Conservation (phyloP, 2,329 filamentous ascomycete genomes). For the Drechmeria coniospora region DNA sequence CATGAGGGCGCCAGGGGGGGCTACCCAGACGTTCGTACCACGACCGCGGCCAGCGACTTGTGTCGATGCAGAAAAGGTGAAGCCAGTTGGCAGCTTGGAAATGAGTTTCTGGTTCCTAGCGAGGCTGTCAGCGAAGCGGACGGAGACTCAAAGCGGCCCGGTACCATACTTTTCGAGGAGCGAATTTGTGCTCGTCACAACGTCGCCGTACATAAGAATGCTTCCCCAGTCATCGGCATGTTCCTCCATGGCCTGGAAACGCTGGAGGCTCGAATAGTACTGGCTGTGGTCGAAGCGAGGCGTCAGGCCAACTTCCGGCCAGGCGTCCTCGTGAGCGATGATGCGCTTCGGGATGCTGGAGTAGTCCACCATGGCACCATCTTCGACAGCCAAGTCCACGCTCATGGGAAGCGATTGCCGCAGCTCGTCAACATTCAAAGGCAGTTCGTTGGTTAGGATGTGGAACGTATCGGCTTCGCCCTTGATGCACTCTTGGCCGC, state of each 20-base stretch:
- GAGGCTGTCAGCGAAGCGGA: constrained; percentile 1
- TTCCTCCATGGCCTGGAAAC: constrained; percentile 43
- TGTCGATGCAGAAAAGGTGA: constrained; percentile 73
- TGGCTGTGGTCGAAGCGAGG: constrained; percentile 74
- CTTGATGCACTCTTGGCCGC: constrained; percentile 56
- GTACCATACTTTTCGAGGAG: constrained; percentile 62
- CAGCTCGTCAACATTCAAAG: constrained; percentile 41
- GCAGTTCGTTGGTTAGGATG: constrained; percentile 50
- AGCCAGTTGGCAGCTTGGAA: constrained; percentile 63
- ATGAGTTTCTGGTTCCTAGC: constrained; percentile 62
- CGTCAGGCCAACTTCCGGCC: constrained; percentile 57
- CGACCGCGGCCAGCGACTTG: constrained; percentile 81
- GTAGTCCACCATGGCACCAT: constrained; percentile 58
- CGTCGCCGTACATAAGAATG: constrained; percentile 72
- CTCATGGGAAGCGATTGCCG: constrained; percentile 31
- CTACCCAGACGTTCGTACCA: constrained; percentile 88
- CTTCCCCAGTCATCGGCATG: constrained; percentile 58
- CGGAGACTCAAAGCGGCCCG: neutral
- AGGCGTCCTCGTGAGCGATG: constrained; percentile 50
- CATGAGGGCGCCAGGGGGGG: constrained; percentile 70
- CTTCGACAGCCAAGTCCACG: constrained; percentile 10
- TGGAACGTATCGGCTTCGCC: constrained; percentile 74
- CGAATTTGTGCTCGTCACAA: constrained; percentile 87
- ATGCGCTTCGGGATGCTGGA: constrained; percentile 57
- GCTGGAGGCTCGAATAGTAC: constrained; percentile 56